A percentile compares a stretch with the other conserved stretches of the same genome.
Evolutionary conservation across 345 rosid species (phyloP).

Genomic region (Noccaea caerulescens): DNA sequence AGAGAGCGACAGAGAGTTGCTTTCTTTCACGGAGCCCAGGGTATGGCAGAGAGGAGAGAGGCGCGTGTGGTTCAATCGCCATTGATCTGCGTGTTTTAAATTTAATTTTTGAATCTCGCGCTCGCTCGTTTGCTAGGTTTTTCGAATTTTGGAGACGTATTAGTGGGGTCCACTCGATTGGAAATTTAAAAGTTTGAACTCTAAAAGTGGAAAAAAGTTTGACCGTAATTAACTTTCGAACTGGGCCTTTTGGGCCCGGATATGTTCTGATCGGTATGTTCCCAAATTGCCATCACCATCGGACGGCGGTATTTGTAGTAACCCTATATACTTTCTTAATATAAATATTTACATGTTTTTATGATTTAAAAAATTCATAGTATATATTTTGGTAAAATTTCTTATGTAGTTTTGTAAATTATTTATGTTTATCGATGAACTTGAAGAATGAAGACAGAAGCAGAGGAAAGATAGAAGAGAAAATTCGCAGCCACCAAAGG

Average conservation of each 20-base stretch:
- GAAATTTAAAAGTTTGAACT: slow-evolving; percentile 25
- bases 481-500: too few relatives aligned
- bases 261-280: slow-evolving; percentile 2
- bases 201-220: slow-evolving; percentile 24
- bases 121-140: slow-evolving; percentile 36
- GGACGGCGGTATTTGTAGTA: too few relatives aligned
- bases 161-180: slow-evolving; percentile 32
- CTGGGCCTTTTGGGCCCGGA: slow-evolving; percentile 11
- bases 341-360: too few relatives aligned
- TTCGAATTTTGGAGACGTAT: slow-evolving; percentile 35
- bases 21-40: slow-evolving; percentile 33
- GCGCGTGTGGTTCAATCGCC: slow-evolving; percentile 41
- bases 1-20: slow-evolving; percentile 11
- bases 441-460: too few relatives aligned
- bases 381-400: too few relatives aligned
- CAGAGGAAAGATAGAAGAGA: too few relatives aligned
- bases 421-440: too few relatives aligned
- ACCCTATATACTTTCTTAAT: too few relatives aligned
- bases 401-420: too few relatives aligned
- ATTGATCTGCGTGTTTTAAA: slow-evolving; percentile 28
- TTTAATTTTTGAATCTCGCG: slow-evolving; percentile 61
- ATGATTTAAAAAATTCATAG: too few relatives aligned
- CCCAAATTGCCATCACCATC: not conserved
- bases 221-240: slow-evolving; percentile 24
- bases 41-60: slow-evolving; percentile 30